Evolutionary conservation across 495 filamentous ascomycete genomes (phyloP).

Genomic region (Lindgomyces ingoldianus): DNA sequence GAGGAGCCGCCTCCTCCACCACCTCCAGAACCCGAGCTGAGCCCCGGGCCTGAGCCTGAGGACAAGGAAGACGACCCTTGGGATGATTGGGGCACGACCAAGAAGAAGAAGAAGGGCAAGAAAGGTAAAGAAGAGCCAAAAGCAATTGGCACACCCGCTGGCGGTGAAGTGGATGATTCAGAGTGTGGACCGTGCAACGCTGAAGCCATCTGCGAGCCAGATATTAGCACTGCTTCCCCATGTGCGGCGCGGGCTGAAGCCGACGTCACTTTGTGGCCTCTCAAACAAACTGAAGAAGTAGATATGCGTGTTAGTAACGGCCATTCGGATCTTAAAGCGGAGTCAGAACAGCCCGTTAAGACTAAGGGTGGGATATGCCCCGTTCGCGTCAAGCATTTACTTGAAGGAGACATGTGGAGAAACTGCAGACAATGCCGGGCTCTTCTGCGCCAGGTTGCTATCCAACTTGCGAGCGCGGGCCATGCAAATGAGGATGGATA

Average conservation of each 20-base stretch:
- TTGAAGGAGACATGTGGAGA: slow-evolving; percentile 13
- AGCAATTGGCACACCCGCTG: too few species aligned
- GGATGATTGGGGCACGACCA: not conserved
- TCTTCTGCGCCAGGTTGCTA: slow-evolving; percentile 4
- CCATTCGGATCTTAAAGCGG: too few species aligned
- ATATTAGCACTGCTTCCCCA: too few species aligned
- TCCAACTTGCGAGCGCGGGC: not conserved
- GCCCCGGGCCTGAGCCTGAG: not conserved
- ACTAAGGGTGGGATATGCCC: slow-evolving; percentile 1
- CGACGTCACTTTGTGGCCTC: too few species aligned
- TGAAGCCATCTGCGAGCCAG: too few species aligned
- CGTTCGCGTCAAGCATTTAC: not conserved
- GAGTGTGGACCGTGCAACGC: too few species aligned
- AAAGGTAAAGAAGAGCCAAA: too few species aligned
- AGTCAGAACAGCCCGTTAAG: not conserved
- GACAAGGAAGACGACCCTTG: not conserved
- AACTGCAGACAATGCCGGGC: slow-evolving; percentile 5
- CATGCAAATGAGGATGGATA: not conserved
- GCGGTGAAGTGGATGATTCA: too few species aligned
- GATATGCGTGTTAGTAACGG: too few species aligned
- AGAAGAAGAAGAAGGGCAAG: not conserved
- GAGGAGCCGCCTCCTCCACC: not conserved
- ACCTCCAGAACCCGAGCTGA: not conserved
- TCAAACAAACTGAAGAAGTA: too few species aligned
- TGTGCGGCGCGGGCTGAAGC: too few species aligned